A percentile compares a stretch with the other conserved stretches of the same genome.
Conservation (phyloP, 805 yeast genomes). For the Pichia cephalocereana region DNA sequence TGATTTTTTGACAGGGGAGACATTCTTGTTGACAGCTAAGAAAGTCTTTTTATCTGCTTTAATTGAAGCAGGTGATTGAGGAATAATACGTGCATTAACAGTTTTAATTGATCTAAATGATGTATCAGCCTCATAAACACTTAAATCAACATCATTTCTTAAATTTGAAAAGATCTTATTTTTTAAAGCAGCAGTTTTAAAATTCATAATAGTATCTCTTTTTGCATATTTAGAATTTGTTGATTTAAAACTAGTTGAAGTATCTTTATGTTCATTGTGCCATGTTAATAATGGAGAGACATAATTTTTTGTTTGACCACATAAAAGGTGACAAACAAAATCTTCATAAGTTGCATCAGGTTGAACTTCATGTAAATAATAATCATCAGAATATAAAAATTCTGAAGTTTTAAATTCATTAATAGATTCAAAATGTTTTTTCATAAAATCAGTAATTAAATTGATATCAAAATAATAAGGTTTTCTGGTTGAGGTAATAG, state of each 20-base stretch:
- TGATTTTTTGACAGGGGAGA: too few species aligned
- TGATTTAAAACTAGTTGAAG: background rate
- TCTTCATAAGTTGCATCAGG: background rate
- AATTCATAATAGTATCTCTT: background rate
- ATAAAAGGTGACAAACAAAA: background rate
- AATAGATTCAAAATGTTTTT: background rate
- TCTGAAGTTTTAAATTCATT: background rate
- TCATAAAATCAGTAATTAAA: background rate
- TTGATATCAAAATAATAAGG: background rate
- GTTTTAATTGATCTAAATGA: too few species aligned
- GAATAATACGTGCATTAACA: too few species aligned
- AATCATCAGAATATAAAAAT: conserved; percentile 1
- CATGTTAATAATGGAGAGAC: background rate
- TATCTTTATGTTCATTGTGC: background rate
- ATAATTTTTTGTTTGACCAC: background rate
- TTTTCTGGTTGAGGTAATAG: background rate
- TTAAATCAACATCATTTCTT: background rate
- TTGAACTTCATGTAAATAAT: background rate
- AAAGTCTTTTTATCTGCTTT: too few species aligned
- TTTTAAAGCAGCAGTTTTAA: background rate
- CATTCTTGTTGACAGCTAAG: too few species aligned
- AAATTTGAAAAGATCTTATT: too few species aligned
- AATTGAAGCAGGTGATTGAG: too few species aligned
- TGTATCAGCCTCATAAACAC: background rate
- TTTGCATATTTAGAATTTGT: background rate